These are phyloP conservation scores for Colletotrichum agaves DNA, from an alignment of 2,329 filamentous ascomycete genomes.

Conservation along the genomic window DNA sequence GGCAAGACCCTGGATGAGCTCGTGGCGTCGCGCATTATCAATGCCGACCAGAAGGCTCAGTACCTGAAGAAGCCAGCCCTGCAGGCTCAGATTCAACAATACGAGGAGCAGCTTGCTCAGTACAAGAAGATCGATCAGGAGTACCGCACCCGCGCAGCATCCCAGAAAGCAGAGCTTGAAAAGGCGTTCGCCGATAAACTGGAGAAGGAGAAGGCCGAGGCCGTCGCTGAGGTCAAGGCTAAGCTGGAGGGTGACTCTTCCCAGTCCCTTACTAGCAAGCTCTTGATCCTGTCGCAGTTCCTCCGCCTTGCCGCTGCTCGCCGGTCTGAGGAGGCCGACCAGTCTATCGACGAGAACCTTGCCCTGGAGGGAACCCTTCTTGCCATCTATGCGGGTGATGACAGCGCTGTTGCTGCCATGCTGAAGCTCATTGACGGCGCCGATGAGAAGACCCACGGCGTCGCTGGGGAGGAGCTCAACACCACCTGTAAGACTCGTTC, in stretches of 20 bases:
- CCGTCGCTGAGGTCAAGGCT: conserved; percentile 63
- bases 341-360: conserved; percentile 76
- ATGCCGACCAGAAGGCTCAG: conserved; percentile 81
- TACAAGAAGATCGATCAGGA: conserved; percentile 82
- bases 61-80: conserved; percentile 81
- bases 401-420: conserved; percentile 78
- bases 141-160: conserved; percentile 69
- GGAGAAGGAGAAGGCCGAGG: conserved; percentile 65
- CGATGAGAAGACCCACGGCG: conserved; percentile 73
- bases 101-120: conserved; percentile 79
- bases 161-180: conserved; percentile 70
- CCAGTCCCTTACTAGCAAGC: conserved; percentile 69
- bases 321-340: conserved; percentile 74
- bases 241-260: conserved; percentile 62
- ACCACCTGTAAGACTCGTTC: conserved; percentile 73
- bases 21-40: conserved; percentile 78
- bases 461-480: conserved; percentile 71
- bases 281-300: conserved; percentile 82
- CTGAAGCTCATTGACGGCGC: conserved; percentile 80
- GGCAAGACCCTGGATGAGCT: conserved; percentile 79
- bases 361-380: conserved; percentile 84
- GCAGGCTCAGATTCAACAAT: conserved; percentile 73
- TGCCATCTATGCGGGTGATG: conserved; percentile 82
- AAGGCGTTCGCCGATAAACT: conserved; percentile 63
- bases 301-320: conserved; percentile 81